phyloP scores from a whole-genome alignment of 2,329 filamentous ascomycete species.

The Mollisiaceae sp. region DNA sequence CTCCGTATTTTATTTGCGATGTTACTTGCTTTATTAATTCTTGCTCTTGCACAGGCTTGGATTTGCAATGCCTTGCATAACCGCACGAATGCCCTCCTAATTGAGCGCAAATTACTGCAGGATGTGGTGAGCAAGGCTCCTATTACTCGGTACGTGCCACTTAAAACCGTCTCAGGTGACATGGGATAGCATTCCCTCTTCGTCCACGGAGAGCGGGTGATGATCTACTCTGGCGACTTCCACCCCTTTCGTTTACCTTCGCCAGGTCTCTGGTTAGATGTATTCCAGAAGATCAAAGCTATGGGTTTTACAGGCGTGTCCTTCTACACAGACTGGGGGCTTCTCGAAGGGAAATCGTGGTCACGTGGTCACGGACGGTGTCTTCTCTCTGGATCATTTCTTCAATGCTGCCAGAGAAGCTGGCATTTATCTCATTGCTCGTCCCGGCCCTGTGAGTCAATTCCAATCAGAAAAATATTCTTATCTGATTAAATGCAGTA shows the following conservation, averaged over 20 bases:
- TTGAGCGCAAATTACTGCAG: not conserved
- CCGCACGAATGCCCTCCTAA: not conserved
- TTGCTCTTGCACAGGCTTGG: not conserved
- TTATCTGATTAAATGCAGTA: not conserved
- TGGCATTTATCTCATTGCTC: slow-evolving; percentile 75
- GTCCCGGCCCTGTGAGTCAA: slow-evolving; percentile 58
- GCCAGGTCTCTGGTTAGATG: slow-evolving; percentile 5
- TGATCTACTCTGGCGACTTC: slow-evolving; percentile 76
- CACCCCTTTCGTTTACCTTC: slow-evolving; percentile 58
- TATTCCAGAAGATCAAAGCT: slow-evolving; percentile 79
- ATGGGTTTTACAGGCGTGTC: slow-evolving; percentile 75
- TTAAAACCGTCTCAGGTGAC: slow-evolving; percentile 51
- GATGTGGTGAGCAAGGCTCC: not conserved
- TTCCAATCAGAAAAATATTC: not conserved
- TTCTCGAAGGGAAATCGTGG: slow-evolving; percentile 76
- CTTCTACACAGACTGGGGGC: slow-evolving; percentile 78
- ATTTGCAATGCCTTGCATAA: not conserved
- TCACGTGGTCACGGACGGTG: slow-evolving; percentile 68
- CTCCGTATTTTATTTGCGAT: not conserved
- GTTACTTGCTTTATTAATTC: not conserved
- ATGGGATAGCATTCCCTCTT: slow-evolving; percentile 75
- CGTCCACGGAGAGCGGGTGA: slow-evolving; percentile 70
- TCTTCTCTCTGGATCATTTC: slow-evolving; percentile 72
- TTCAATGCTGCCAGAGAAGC: slow-evolving; percentile 73
- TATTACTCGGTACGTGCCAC: too few relatives aligned